These are phyloP conservation scores for Rhodomyrtus psidioides DNA, from an alignment of 441 rosid species.

Conservation along the genomic window DNA sequence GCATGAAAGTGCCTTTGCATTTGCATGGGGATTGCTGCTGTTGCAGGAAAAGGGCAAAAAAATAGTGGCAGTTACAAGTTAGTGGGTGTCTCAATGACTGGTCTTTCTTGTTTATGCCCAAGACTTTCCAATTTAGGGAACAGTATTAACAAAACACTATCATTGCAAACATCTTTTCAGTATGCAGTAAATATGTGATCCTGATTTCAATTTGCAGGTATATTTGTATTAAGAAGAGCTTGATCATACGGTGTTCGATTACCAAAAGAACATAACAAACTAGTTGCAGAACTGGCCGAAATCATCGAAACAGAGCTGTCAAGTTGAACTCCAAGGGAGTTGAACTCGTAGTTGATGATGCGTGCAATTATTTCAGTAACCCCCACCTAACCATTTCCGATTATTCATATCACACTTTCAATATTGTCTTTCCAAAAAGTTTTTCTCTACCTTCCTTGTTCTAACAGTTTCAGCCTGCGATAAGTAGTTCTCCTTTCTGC, in stretches of 20 bases:
- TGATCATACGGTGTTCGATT: background rate
- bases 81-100: background rate
- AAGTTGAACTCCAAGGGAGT: background rate
- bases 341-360: background rate
- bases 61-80: background rate
- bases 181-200: background rate
- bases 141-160: background rate
- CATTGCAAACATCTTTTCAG: background rate
- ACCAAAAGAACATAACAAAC: background rate
- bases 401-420: background rate
- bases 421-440: background rate
- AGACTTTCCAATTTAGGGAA: background rate
- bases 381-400: background rate
- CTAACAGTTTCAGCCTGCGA: background rate
- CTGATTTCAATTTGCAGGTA: background rate
- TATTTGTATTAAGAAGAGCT: background rate
- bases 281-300: background rate
- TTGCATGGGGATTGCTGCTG: background rate
- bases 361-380: background rate
- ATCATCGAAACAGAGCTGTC: background rate
- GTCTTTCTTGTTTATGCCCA: background rate
- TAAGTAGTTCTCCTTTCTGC: background rate
- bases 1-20: background rate
- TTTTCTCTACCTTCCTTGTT: background rate
- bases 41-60: background rate